Evolutionary conservation across 306 rosid species (phyloP), one percentile per base, ranked within the genome.

Genomic region (Castanea crenata): DNA sequence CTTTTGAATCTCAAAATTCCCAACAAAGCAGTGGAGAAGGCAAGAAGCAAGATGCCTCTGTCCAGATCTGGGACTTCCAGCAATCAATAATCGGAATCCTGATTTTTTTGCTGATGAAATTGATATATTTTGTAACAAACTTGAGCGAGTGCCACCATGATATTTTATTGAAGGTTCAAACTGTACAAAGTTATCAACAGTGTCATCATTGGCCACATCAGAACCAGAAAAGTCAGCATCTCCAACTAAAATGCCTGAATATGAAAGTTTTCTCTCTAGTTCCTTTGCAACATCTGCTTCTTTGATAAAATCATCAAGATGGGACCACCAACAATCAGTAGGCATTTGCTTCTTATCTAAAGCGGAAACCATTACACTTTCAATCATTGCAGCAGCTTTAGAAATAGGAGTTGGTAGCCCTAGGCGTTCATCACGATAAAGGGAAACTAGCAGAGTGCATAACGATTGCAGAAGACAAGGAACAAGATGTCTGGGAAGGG

Each of bases 21-120:
- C 98, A 83, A 85, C 79, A 89, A 89, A 92, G 85, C 92, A 92
- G 89, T 88, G 87, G 76, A 95, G 89, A 83, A 95, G 89, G 89
- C 98, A 95, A 77, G 99, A 91, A 29, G 96, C 96, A 86, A 95
- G 94, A 87, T 95, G 96, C 84, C 90, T 92, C 80, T 93, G 99
- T 65, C 99, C 99, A 83, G 94, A 86, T 85, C 89, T 85, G 34
- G 93, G 86, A 85, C 79, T 86, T 85, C 98, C 98, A 83, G 90
- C 80, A 80, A 95, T 86, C 84, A 95, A 75, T 86, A 95, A 77
- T 34, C 93, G 91, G 82, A 88, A 91, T 75, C 99, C 98, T 7
- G 85, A 81, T 81, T 79, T 85, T 76, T 84, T 83, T 65, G 83
- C 72, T 71, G 80, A 76, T 75, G 85, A 76, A 77, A 83, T 77